Conservation (phyloP, 177 flowering plant species). For the Tripterygium wilfordii region DNA sequence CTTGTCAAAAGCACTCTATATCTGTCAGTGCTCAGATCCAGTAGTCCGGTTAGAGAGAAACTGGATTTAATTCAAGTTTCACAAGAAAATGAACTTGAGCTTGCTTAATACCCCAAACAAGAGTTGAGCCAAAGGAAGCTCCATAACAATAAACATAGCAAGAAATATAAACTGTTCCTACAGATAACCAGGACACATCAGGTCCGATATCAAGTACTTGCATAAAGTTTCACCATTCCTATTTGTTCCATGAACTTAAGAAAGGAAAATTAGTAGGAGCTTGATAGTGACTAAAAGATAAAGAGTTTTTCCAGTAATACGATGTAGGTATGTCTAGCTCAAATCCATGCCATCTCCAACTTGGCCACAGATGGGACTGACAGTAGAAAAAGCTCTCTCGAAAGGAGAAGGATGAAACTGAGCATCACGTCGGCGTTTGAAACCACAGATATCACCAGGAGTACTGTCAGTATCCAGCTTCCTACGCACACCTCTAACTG, state of each 20-base stretch:
- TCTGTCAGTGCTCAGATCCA: no score
- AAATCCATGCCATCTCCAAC: slow-evolving; percentile 95
- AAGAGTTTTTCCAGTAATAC: slow-evolving; percentile 8
- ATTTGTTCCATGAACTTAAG: slow-evolving; percentile 14
- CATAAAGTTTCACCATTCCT: slow-evolving; percentile 19
- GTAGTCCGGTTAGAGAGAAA: slow-evolving; percentile 6
- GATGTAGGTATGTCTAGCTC: slow-evolving; percentile 40
- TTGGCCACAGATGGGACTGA: slow-evolving; percentile 86
- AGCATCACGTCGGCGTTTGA: slow-evolving; percentile 84
- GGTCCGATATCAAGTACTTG: slow-evolving; percentile 23
- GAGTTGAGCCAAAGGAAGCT: slow-evolving; percentile 27
- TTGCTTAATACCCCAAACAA: slow-evolving; percentile 10
- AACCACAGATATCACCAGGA: slow-evolving; percentile 61
- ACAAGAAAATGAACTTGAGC: slow-evolving; percentile 5
- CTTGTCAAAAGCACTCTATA: no score
- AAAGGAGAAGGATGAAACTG: slow-evolving; percentile 84
- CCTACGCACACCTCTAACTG: slow-evolving; percentile 87
- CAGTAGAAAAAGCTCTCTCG: slow-evolving; percentile 83
- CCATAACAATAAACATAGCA: slow-evolving; percentile 32
- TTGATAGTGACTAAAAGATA: slow-evolving; percentile 7
- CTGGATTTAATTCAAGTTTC: slow-evolving; percentile 1
- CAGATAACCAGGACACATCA: slow-evolving; percentile 31
- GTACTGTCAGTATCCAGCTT: slow-evolving; percentile 70
- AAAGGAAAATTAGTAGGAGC: slow-evolving; percentile 5
- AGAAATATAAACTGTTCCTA: slow-evolving; percentile 40